Evolutionary conservation across 2,329 filamentous ascomycete genomes (phyloP), one percentile per base, ranked within the genome.

Genomic region (Arthrobotrys pseudoclavata): DNA sequence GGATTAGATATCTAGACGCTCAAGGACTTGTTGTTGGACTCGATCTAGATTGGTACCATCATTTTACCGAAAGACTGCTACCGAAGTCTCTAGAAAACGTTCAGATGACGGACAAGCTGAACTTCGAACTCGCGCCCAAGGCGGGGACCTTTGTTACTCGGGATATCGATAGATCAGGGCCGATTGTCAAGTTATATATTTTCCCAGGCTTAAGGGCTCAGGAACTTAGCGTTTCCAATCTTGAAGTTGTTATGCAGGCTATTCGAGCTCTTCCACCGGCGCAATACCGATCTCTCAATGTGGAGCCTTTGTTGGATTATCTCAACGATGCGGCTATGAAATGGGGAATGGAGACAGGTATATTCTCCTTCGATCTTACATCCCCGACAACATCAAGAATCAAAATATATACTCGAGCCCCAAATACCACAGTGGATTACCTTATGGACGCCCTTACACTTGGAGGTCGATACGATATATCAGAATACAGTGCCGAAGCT

Each of bases 381-480:
- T 76, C 78, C 5, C 80, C 80, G 0, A 55, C 69, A 22, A 64
- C 72, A 18, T 79, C 80, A 9, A 77, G 80, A 18, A 81, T 81
- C 64, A 81, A 81, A 50, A 76, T 81, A 60, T 81, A 81, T 50
- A 74, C 81, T 1, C 79, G 80, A 10, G 79, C 79, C 1, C 79
- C 74, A 12, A 67, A 79, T 48, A 81, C 80, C 2, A 79, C 79
- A 15, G 42, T 80, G 18, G 80, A 81, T 4, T 81, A 80, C 60
- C 71, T 81, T 29, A 80, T 81, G 78, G 80, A 81, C 66, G 79
- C 71, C n/a, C 70, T 81, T 7, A 81, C 80, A 1, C 76, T 81
- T 4, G 80, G 80, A 13, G 80, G 80, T 13, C 66, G 72, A 15
- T 64, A 79, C 24, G 55, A 79, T 53, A 45, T 79, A 31, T 67